These are phyloP conservation scores for Jackrogersella minutella DNA, from an alignment of 495 filamentous ascomycete species.

Conservation along the genomic window DNA sequence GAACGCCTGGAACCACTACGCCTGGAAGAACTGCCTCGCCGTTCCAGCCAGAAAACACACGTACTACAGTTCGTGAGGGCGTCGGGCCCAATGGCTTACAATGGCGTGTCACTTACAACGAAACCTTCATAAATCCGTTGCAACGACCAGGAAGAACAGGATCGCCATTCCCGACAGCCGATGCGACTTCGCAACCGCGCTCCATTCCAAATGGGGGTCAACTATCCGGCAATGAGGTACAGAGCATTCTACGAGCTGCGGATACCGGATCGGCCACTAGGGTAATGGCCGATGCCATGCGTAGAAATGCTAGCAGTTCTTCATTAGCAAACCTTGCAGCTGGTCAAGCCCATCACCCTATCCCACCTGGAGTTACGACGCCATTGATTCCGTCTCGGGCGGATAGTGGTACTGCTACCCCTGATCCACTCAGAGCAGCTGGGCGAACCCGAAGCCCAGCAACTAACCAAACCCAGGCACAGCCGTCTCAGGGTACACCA, in stretches of 20 bases:
- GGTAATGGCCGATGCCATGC: conserved; percentile 56
- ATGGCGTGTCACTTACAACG: conserved; percentile 34
- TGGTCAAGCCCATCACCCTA: conserved; percentile 46
- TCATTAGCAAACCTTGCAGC: conserved; percentile 47
- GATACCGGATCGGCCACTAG: conserved; percentile 53
- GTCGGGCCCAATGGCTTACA: conserved; percentile 27
- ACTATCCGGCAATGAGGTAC: conserved; percentile 46
- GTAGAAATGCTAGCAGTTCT: conserved; percentile 55
- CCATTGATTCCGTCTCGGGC: conserved; percentile 50
- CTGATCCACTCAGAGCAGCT: conserved; percentile 46
- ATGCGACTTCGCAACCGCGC: conserved; percentile 14
- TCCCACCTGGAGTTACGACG: conserved; percentile 53
- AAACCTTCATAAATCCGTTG: conserved; percentile 27
- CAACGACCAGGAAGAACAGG: conserved; percentile 30
- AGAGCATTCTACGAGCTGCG: conserved; percentile 52
- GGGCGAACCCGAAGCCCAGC: conserved; percentile 29
- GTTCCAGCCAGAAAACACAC: conserved; percentile 28
- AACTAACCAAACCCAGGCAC: conserved; percentile 22
- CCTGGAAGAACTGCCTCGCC: conserved; percentile 38
- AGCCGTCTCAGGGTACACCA: conserved; percentile 43
- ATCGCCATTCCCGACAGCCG: conserved; percentile 21
- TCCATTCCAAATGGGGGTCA: conserved; percentile 28
- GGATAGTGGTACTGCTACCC: conserved; percentile 54
- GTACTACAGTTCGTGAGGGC: conserved; percentile 29
- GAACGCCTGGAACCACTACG: conserved; percentile 23